Evolutionary conservation across 352 stramenopile genomes (phyloP).

Genomic region (Phytophthora cryptogea): DNA sequence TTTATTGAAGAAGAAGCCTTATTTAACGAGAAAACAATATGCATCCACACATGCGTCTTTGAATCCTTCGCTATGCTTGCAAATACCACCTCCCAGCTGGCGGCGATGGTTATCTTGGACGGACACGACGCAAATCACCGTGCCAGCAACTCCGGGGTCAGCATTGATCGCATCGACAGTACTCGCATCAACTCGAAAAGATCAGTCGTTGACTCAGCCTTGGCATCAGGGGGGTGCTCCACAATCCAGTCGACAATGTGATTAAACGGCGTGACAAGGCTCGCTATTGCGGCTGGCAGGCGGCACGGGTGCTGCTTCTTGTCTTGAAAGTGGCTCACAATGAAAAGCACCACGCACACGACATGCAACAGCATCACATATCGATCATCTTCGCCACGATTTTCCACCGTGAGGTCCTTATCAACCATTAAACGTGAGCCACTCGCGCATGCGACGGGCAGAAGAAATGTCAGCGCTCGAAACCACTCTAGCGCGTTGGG

Average conservation of each 20-base stretch:
- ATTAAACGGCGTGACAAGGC: conserved; percentile 66
- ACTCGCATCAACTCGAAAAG: conserved; percentile 76
- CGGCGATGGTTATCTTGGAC: conserved; percentile 1
- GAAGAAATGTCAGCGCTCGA: conserved; percentile 66
- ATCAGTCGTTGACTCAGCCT: conserved; percentile 58
- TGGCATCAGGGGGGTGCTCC: conserved; percentile 54
- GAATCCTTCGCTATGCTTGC: conserved; percentile 10
- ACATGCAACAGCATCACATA: conserved; percentile 83
- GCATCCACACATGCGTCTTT: conserved; percentile 16
- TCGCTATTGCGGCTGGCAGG: conserved; percentile 40
- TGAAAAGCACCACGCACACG: conserved; percentile 70
- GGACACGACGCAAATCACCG: conserved; percentile 18
- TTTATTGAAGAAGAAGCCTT: conserved; percentile 29
- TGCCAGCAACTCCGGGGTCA: conserved; percentile 43
- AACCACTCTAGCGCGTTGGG: conserved; percentile 73
- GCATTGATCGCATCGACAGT: conserved; percentile 52
- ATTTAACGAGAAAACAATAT: conserved; percentile 38
- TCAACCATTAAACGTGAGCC: conserved; percentile 54
- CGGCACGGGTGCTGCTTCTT: conserved; percentile 44
- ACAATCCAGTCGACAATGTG: conserved; percentile 58
- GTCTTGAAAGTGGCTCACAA: conserved; percentile 61
- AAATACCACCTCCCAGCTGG: conserved; percentile 2
- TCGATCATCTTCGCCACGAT: conserved; percentile 72
- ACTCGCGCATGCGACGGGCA: conserved; percentile 77
- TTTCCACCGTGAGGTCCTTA: conserved; percentile 46